Base-by-base conservation (phyloP, 768 basidiomycete genomes). In the Kwoniella botswanensis region DNA sequence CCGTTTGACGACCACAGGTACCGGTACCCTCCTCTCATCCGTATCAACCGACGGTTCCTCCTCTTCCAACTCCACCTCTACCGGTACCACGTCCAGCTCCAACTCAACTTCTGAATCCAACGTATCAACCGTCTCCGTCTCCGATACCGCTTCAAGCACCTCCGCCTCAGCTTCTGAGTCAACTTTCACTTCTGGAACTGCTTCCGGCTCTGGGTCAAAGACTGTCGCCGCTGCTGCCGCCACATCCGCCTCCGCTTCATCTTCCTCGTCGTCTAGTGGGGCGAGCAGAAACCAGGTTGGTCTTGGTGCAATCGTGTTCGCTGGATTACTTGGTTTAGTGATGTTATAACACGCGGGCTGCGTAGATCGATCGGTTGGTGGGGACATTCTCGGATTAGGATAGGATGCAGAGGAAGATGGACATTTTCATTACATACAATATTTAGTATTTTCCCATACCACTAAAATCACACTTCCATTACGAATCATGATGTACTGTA, bases 11-110 rank as follows among this genome's bases (percentile, higher is more conserved):
- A 29, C 24, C 17, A 4, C 44, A 72, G 70, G 74, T 55, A 73
- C 73, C 46, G 77, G 74, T 35, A 74, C 70, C 55, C 75, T 77
- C 29, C 62, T 73, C 50, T 71, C 76, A 55, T 67, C 65, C 26
- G 67, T 74, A 1, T 69, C 68, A 21, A 53, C 74, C 56, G 66
- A 76, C 29, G 71, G 66, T 68, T 67, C 75, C 43, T 66, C 59
- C 50, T 64, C 59, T 35, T 62, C 67, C 2, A 71, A 66, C 42
- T 70, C 65, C 44, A 58, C 64, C 22, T 60, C 71, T 44, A 61
- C 69, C 42, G 58, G 66, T 35, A 63, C 63, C n/a, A 52, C 65
- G 4, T 70, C 64, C 2, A 43, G 71, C 13, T 68, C 71, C 15
- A 61, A 67, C 24, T 67, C 72, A 18, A 13, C 54, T 18, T 61